These are phyloP conservation scores for Plantago rigida DNA, from an alignment of 305 asterid genomes.

Conservation along the genomic window DNA sequence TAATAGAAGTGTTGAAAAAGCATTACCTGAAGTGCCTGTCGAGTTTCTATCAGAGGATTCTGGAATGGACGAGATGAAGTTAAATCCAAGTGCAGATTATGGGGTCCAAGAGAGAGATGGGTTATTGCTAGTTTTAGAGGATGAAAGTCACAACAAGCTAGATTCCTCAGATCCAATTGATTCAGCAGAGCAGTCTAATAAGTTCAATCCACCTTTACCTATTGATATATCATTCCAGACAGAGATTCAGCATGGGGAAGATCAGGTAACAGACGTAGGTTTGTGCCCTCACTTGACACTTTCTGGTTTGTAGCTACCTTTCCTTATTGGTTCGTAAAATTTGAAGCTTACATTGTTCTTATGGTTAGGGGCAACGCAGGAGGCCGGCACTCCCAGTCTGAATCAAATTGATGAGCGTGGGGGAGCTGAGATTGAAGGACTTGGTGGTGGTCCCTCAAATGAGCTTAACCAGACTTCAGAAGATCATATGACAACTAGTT, in stretches of 20 bases:
- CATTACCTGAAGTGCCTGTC: conserved; percentile 23
- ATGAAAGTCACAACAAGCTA: conserved; percentile 26
- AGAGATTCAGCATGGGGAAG: conserved; percentile 41
- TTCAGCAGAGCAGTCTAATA: conserved; percentile 31
- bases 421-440: conserved; percentile 39
- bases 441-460: conserved; percentile 26
- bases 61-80: conserved; percentile 22
- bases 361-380: conserved; percentile 88
- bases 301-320: conserved; percentile 20
- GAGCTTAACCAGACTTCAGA: conserved; percentile 30
- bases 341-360: conserved; percentile 30
- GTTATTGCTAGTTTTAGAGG: conserved; percentile 31
- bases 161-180: conserved; percentile 26
- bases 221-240: conserved; percentile 33
- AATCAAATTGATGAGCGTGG: conserved; percentile 37
- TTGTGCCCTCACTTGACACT: conserved; percentile 81
- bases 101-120: conserved; percentile 31
- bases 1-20: conserved; percentile 31
- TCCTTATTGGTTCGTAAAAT: conserved; percentile 9
- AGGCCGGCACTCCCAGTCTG: conserved; percentile 43
- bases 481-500: conserved; percentile 28
- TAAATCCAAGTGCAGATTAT: conserved; percentile 27
- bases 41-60: conserved; percentile 36
- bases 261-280: conserved; percentile 99
- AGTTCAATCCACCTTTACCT: conserved; percentile 31